Conservation (phyloP, 441 rosid species). For the Euphorbia corollata region DNA sequence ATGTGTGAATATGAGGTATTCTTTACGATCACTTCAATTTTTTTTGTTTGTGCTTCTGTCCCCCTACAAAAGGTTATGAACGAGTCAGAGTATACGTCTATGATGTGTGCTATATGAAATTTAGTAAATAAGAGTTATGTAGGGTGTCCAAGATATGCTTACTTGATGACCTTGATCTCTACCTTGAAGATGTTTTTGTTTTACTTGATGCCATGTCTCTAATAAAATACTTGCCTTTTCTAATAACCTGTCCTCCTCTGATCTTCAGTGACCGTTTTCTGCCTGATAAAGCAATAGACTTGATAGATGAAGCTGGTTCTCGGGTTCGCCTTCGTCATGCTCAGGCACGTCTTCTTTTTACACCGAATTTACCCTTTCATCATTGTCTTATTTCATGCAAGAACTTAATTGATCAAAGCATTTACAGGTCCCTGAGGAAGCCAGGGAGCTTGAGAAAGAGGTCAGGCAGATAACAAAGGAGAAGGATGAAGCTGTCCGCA, state of each 20-base stretch:
- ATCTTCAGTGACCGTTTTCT: slow-evolving; percentile 81
- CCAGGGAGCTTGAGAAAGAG: slow-evolving; percentile 93
- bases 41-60: not conserved
- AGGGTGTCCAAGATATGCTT: not conserved
- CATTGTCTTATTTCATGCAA: not conserved
- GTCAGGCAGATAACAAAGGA: slow-evolving; percentile 86
- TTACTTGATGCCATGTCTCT: not conserved
- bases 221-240: not conserved
- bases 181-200: not conserved
- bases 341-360: slow-evolving; percentile 42
- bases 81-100: not conserved
- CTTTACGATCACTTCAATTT: not conserved
- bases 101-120: not conserved
- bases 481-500: slow-evolving; percentile 90
- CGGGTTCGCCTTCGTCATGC: slow-evolving; percentile 93
- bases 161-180: not conserved
- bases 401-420: slow-evolving; percentile 13
- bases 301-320: slow-evolving; percentile 99
- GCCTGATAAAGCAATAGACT: slow-evolving; percentile 96
- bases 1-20: not conserved
- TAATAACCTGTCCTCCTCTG: slow-evolving; percentile 2
- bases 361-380: not conserved
- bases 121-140: not conserved
- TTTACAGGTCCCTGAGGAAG: slow-evolving; percentile 91
- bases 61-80: not conserved